Percentiles rank a stretch among this genome's conserved stretches.
These are phyloP conservation scores for Nowakowskiella sp. DNA, from an alignment of 192 early-diverging fungal genomes.

Conservation along the genomic window DNA sequence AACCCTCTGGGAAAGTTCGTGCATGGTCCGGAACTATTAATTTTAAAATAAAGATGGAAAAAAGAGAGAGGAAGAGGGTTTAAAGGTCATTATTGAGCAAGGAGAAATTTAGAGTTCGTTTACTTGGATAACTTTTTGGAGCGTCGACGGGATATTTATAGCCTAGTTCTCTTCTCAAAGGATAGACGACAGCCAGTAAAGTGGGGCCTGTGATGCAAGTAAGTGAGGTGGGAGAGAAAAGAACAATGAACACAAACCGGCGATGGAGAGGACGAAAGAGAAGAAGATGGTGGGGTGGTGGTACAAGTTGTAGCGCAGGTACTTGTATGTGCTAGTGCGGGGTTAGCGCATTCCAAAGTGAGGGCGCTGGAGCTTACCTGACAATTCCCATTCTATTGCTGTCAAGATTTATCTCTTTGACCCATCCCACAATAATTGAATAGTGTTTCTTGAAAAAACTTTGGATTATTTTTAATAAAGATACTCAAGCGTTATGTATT, in stretches of 20 bases:
- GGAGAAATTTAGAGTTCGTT: background rate
- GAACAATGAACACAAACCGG: conserved; percentile 3
- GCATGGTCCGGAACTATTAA: conserved; percentile 13
- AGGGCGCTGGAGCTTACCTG: too few species aligned
- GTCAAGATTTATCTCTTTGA: too few species aligned
- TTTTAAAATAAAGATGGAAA: background rate
- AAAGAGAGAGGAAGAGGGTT: background rate
- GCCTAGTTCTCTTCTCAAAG: conserved; percentile 26
- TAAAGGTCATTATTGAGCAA: background rate
- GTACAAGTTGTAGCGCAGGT: too few species aligned
- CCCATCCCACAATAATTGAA: too few species aligned
- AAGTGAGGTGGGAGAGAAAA: background rate
- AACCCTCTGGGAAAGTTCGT: conserved; percentile 15
- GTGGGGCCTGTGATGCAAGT: conserved; percentile 13
- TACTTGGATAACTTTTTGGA: conserved; percentile 29
- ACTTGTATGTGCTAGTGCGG: too few species aligned
- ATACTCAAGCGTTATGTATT: too few species aligned
- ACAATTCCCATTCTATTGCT: too few species aligned
- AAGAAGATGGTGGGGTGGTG: conserved; percentile 36
- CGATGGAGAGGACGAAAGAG: conserved; percentile 23
- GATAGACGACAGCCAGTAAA: conserved; percentile 27
- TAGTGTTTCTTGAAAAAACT: too few species aligned
- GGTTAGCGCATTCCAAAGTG: too few species aligned
- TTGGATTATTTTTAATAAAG: too few species aligned
- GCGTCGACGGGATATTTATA: conserved; percentile 26